Evolutionary conservation across 2,329 filamentous ascomycete species (phyloP), one percentile per base, ranked within the genome.

Genomic region (Aspergillus fischeri): DNA sequence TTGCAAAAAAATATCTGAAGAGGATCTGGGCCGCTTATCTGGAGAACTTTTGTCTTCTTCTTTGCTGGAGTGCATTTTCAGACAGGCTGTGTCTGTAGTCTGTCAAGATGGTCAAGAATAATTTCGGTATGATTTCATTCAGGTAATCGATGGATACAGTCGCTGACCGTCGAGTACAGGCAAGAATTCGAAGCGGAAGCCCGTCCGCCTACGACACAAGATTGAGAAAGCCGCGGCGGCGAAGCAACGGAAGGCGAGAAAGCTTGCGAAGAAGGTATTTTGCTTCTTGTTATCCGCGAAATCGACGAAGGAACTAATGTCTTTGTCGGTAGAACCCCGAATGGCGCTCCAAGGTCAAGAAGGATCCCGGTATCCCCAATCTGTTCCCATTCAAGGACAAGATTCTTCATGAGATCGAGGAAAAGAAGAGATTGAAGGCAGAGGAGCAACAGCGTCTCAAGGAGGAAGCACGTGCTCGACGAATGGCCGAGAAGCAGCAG

Each of bases 301-400:
- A 35, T 48, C 1, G 8, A n/a, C 32, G 20, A 27, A 29, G 3
- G 17, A 48, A 55, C 60, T 67, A n/a, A 64, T 53, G 9, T 21
- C 25, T 35, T 51, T 56, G n/a, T 55, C 29, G 45, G 4, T 61
- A 85, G 85, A 96, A 97, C 75, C 93, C 94, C 35, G 86, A 96
- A 90, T 97, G 94, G 92, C 86, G 90, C 66, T 92, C 91, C 58
- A 90, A 92, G 75, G 74, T 96, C 65, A 97, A 97, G 85, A 99
- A 97, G 80, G 94, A 99, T 69, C 94, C 93, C 25, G 94, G 94
- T 51, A 97, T 99, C 61, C 94, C 94, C 44, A 99, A 97, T 72
- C 79, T 97, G 38, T 99, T 97, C 78, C 94, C 94, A 0, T 97
- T 94, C 82, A 99, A 99, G 80, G 92, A 97, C 75, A 92, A 89